Evolutionary conservation across 345 rosid species (phyloP), one percentile per base, ranked within the genome.

Genomic region (Citrus medica): DNA sequence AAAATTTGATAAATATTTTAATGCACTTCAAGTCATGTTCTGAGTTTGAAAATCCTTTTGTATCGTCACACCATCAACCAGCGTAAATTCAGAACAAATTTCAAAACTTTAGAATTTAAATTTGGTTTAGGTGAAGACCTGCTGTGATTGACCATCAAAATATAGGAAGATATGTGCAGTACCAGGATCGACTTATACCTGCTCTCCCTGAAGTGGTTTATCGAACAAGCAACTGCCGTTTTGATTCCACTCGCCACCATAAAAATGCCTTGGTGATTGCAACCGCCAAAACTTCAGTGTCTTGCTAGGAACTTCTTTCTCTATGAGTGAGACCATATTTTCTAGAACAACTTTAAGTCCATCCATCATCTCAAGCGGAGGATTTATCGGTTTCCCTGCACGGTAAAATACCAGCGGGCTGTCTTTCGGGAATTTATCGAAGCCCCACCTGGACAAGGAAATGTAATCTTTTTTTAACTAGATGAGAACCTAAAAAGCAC

Each of bases 241-340:
- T 76, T 87, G 94, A 85, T 96, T 94, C 99, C 99, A 96, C 17
- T 94, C 94, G 40, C 99, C 97, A 9, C 95, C 98, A 30, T 84
- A 82, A 75, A 96, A 96, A 83, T 96, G 98, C 80, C 99, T 85
- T 0, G 98, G 98, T 13, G 99, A 96, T 79, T 96, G 98, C 86
- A 94, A 83, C 38, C 98, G 90, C 99, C 99, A 94, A 79, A 92
- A 90, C 81, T 92, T 94, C 70, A 94, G 86, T 4, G 91, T 90
- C 78, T 85, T 89, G 8, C 71, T 67, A 21, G 98, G 94, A 68
- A 92, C 70, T 74, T 87, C 83, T 74, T 79, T 88, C 56, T 92
- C 82, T 84, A 96, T 92, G 84, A 88, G 82, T 8, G 83, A 81
- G 32, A 90, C 85, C 98, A 92, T 91, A 82, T 84, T 88, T 79